phyloP scores from a whole-genome alignment of 2,329 filamentous ascomycete genomes.

The Aspergillus transmontanensis region DNA sequence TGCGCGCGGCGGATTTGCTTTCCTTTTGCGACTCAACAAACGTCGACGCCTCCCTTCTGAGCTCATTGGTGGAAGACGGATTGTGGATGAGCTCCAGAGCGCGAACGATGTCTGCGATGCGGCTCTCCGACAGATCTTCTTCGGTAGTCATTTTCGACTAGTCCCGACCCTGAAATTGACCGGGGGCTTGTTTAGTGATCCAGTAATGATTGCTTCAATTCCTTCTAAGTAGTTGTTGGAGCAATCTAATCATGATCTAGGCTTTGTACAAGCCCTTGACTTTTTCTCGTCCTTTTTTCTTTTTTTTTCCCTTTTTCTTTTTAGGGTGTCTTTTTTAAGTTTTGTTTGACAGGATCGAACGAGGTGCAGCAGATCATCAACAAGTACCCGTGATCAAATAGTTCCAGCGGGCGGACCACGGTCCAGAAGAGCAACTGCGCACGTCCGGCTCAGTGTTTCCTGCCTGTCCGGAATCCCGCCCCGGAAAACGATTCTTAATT shows the following conservation, averaged over 20 bases:
- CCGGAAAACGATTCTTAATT: neutral
- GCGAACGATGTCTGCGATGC: constrained; percentile 65
- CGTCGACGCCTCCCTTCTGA: constrained; percentile 77
- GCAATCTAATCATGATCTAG: constrained; percentile 19
- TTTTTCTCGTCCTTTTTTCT: neutral
- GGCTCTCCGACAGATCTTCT: constrained; percentile 39
- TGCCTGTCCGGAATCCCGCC: neutral
- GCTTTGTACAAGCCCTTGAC: constrained; percentile 5
- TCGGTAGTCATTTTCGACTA: constrained; percentile 34
- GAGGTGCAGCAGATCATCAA: neutral
- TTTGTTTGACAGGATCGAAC: neutral
- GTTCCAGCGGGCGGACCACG: constrained; percentile 11
- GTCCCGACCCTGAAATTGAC: neutral
- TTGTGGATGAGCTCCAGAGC: constrained; percentile 88
- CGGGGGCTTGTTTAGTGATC: neutral
- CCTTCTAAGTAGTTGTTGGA: constrained; percentile 12
- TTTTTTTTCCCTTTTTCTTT: neutral
- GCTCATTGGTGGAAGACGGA: constrained; percentile 75
- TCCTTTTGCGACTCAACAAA: constrained; percentile 87
- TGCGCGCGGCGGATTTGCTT: constrained; percentile 74
- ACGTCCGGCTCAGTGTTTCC: neutral
- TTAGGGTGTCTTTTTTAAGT: neutral
- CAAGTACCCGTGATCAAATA: constrained; percentile 3
- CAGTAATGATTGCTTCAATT: constrained; percentile 9
- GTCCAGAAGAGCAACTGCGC: constrained; percentile 8